Conservation (phyloP, 2,329 filamentous ascomycete species). For the Colletotrichum sp. region DNA sequence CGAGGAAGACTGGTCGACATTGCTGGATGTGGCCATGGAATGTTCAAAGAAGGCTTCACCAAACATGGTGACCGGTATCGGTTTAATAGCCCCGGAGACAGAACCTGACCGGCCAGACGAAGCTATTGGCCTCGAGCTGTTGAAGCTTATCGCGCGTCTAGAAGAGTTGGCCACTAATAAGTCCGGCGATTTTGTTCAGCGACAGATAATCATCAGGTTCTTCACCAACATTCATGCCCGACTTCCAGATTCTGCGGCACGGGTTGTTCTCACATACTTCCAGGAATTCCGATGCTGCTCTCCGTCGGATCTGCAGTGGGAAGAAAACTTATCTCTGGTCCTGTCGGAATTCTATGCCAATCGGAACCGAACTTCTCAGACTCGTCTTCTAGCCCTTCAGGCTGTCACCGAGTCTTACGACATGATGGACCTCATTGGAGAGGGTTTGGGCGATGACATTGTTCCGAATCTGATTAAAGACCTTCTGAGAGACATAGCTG, state of each 20-base stretch:
- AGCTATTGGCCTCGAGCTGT: conserved; percentile 47
- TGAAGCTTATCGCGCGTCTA: conserved; percentile 50
- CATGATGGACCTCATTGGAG: conserved; percentile 59
- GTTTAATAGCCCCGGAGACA: conserved; percentile 24
- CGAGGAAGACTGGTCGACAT: conserved; percentile 69
- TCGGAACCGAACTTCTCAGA: conserved; percentile 61
- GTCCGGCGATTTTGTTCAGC: conserved; percentile 63
- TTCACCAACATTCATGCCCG: conserved; percentile 66
- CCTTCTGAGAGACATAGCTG: conserved; percentile 64
- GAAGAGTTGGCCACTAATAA: conserved; percentile 53
- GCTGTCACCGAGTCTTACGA: conserved; percentile 65
- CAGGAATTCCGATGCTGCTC: conserved; percentile 73
- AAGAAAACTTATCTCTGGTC: conserved; percentile 65
- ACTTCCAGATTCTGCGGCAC: conserved; percentile 68
- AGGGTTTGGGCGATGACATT: conserved; percentile 62
- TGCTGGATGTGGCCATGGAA: conserved; percentile 63
- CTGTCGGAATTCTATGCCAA: conserved; percentile 70
- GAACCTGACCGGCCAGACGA: conserved; percentile 39
- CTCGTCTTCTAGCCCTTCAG: conserved; percentile 67
- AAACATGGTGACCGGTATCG: conserved; percentile 6
- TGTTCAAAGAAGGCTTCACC: conserved; percentile 48
- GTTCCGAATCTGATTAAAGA: conserved; percentile 65
- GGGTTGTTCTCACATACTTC: conserved; percentile 70
- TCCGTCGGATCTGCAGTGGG: conserved; percentile 73
- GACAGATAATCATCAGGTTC: conserved; percentile 70